These are phyloP conservation scores for Mucuna pruriens DNA, from an alignment of 306 rosid species.

Conservation along the genomic window DNA sequence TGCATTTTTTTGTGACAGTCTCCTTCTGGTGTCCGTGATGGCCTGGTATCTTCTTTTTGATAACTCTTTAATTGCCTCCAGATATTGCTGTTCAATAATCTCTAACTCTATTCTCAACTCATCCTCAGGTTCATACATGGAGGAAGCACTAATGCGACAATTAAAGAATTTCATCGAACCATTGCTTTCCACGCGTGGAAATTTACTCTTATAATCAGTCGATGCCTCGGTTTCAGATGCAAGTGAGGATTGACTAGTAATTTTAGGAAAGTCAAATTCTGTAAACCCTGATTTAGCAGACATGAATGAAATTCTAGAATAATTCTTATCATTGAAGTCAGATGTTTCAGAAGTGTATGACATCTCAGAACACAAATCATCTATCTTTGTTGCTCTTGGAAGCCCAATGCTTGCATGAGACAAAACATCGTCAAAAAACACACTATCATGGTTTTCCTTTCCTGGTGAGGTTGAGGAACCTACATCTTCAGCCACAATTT, in stretches of 20 bases:
- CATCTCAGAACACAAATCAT: constrained; percentile 38
- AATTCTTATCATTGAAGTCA: constrained; percentile 21
- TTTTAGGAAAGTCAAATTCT: constrained; percentile 27
- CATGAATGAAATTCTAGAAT: constrained; percentile 37
- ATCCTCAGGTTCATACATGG: background rate
- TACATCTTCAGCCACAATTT: background rate
- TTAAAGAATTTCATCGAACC: background rate
- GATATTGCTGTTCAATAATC: background rate
- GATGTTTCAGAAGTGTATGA: constrained; percentile 43
- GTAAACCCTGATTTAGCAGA: constrained; percentile 41
- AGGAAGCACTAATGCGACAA: background rate
- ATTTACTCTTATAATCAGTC: background rate
- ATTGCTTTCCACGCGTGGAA: background rate
- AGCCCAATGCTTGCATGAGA: constrained; percentile 30
- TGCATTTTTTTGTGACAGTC: constrained; percentile 5
- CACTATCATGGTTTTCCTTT: constrained; percentile 11
- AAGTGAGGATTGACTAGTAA: constrained; percentile 3
- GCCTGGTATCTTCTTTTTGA: background rate
- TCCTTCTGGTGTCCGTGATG: background rate
- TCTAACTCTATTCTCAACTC: constrained; percentile 3
- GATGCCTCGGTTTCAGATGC: background rate
- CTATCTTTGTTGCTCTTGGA: constrained; percentile 15
- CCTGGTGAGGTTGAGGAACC: background rate
- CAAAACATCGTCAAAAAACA: constrained; percentile 7
- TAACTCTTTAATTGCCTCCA: background rate